These are phyloP conservation scores for Aleurites moluccanus DNA, from an alignment of 441 rosid species.

Conservation along the genomic window DNA sequence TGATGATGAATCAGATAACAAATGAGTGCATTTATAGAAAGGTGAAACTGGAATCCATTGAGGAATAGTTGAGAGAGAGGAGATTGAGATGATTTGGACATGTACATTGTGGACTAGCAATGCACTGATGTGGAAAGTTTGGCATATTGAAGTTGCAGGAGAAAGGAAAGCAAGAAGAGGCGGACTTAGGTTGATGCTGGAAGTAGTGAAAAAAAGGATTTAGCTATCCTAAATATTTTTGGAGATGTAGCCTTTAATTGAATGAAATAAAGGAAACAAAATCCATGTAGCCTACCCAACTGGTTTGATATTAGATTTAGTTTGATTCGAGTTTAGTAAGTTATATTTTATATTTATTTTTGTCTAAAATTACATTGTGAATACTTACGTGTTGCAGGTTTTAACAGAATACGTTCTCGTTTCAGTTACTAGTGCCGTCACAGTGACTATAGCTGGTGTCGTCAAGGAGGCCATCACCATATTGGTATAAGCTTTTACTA, in stretches of 20 bases:
- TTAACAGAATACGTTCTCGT: slow-evolving; percentile 88
- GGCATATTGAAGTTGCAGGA: slow-evolving; percentile 7
- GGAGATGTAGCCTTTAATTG: neutral
- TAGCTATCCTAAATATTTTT: neutral
- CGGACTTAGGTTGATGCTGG: neutral
- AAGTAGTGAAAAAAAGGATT: neutral
- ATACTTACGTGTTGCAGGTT: slow-evolving; percentile 56
- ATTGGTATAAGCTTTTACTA: slow-evolving; percentile 52
- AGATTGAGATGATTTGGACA: neutral
- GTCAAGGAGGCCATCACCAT: slow-evolving; percentile 99
- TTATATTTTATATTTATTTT: slow-evolving; percentile 11
- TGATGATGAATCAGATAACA: neutral
- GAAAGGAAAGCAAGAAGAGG: neutral
- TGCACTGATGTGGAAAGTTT: neutral
- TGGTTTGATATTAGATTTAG: neutral
- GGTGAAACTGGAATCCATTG: neutral
- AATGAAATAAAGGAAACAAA: neutral
- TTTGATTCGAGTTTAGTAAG: neutral
- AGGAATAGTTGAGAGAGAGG: neutral
- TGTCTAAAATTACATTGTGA: neutral
- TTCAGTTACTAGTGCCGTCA: slow-evolving; percentile 95
- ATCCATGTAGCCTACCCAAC: neutral
- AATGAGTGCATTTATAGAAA: neutral
- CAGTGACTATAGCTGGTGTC: slow-evolving; percentile 96
- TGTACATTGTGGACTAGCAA: neutral